Evolutionary conservation across 345 rosid genomes (phyloP).

Genomic region (Camelina sativa): DNA sequence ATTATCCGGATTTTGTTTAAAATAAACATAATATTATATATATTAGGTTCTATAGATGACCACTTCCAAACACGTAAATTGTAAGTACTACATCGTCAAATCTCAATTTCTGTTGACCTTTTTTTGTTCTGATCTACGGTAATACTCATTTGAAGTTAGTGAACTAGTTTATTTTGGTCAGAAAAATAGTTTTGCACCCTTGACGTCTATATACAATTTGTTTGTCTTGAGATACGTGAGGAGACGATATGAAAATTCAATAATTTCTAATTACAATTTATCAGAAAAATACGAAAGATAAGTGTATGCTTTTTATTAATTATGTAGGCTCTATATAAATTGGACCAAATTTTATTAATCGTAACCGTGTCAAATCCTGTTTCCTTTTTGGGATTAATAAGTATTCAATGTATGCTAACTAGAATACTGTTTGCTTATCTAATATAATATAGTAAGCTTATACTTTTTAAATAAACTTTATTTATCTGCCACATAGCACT

Average conservation of each 20-base stretch:
- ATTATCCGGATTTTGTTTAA: no score
- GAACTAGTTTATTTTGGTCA: not conserved
- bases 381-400: not conserved
- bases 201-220: not conserved
- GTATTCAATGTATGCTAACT: constrained; percentile 11
- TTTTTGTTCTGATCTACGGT: not conserved
- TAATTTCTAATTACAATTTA: not conserved
- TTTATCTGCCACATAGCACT: no score
- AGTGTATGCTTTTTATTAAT: not conserved
- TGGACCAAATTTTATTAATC: not conserved
- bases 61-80: not conserved
- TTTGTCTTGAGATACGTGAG: not conserved
- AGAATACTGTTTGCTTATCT: constrained; percentile 1
- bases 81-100: no score
- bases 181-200: not conserved
- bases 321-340: not conserved
- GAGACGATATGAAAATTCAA: not conserved
- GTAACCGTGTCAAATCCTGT: constrained; percentile 13
- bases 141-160: not conserved
- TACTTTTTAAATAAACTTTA: no score
- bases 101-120: not conserved
- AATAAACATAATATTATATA: no score
- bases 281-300: not conserved
- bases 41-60: not conserved
- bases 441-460: no score